Conservation (phyloP, 2,329 filamentous ascomycete genomes). For the Myotisia sp. region DNA sequence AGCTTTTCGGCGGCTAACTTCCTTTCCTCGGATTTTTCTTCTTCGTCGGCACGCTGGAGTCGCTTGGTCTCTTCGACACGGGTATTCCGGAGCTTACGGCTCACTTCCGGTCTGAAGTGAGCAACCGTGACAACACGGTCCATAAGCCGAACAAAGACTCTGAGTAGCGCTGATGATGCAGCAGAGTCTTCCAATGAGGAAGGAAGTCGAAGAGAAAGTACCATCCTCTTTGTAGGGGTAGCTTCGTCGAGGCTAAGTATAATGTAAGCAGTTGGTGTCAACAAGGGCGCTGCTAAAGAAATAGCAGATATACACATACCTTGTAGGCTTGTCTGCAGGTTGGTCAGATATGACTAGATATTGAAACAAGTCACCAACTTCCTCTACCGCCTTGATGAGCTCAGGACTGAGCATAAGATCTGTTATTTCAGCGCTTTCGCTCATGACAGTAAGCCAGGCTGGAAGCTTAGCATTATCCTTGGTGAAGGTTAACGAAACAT, state of each 20-base stretch:
- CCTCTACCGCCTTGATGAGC: constrained; percentile 61
- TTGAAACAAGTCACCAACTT: constrained; percentile 68
- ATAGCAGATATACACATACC: constrained; percentile 41
- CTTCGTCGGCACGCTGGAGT: constrained; percentile 66
- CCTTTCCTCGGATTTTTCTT: constrained; percentile 49
- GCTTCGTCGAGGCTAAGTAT: constrained; percentile 62
- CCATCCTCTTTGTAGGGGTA: constrained; percentile 69
- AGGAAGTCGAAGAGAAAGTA: constrained; percentile 56
- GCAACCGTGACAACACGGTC: constrained; percentile 62
- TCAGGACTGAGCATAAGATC: constrained; percentile 78
- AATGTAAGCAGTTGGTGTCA: not conserved
- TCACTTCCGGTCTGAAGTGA: constrained; percentile 81
- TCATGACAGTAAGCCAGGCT: constrained; percentile 85
- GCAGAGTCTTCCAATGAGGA: constrained; percentile 58
- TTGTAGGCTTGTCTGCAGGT: constrained; percentile 70
- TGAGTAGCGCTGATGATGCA: constrained; percentile 58
- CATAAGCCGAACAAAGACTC: constrained; percentile 68
- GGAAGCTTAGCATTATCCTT: constrained; percentile 88
- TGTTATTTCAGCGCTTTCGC: constrained; percentile 88
- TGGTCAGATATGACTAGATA: constrained; percentile 84
- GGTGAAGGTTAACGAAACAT: constrained; percentile 80
- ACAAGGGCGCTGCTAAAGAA: not conserved
- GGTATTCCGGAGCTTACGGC: constrained; percentile 64
- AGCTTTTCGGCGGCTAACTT: constrained; percentile 40
- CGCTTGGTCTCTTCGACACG: constrained; percentile 69